phyloP scores from a whole-genome alignment of 1,284 basidiomycete genomes.

The Moniliophthora roreri region DNA sequence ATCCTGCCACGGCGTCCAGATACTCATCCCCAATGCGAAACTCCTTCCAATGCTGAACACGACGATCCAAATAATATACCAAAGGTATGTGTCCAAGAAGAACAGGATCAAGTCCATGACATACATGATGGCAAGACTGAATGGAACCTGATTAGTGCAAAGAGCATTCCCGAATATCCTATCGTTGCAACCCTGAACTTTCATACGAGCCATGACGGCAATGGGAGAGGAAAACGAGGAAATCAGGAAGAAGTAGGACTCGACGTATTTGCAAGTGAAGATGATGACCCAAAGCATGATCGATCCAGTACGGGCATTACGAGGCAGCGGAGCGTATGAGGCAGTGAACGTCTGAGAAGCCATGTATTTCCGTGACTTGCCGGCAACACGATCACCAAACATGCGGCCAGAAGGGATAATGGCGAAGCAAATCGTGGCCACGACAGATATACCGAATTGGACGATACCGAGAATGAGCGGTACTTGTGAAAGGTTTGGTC shows the following conservation, averaged over 20 bases:
- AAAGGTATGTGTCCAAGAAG: conserved; percentile 97
- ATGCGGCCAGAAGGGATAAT: conserved; percentile 89
- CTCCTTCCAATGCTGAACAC: conserved; percentile 90
- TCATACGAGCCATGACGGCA: conserved; percentile 89
- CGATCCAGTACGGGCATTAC: conserved; percentile 72
- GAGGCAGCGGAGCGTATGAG: conserved; percentile 79
- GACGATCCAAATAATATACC: conserved; percentile 97
- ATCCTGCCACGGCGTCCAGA: conserved; percentile 98
- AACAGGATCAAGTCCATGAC: conserved; percentile 93
- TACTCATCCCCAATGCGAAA: conserved; percentile 87
- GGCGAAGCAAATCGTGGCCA: conserved; percentile 78
- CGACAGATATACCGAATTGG: conserved; percentile 86
- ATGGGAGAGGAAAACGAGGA: conserved; percentile 91
- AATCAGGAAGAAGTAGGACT: conserved; percentile 96
- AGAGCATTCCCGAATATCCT: conserved; percentile 75
- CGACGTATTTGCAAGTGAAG: conserved; percentile 89
- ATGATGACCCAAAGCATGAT: conserved; percentile 87
- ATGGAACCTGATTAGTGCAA: conserved; percentile 87
- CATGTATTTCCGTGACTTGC: conserved; percentile 92
- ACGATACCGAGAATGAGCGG: conserved; percentile 86
- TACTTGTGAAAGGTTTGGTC: conserved; percentile 51
- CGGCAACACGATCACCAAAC: conserved; percentile 95
- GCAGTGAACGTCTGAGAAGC: conserved; percentile 97
- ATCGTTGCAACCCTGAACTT: conserved; percentile 85
- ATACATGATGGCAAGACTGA: conserved; percentile 94